Conservation (phyloP, 1,139 yeast species). For the Taphrina flavorubra region DNA sequence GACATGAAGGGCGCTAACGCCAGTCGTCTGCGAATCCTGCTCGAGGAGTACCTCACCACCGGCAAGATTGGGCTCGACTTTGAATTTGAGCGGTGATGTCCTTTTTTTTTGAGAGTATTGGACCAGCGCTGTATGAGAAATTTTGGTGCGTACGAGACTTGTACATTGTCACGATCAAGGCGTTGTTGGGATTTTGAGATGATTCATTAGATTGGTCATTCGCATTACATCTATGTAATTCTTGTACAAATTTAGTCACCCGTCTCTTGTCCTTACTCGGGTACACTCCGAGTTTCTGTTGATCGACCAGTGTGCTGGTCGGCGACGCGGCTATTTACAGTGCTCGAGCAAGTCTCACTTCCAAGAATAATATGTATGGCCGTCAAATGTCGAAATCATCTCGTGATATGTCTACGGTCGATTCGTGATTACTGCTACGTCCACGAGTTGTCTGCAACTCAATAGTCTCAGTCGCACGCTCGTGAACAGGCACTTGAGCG, state of each 20-base stretch:
- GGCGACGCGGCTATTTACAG: no score
- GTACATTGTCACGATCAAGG: no score
- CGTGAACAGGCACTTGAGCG: neutral
- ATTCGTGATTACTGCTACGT: no score
- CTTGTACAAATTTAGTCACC: neutral
- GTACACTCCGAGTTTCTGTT: no score
- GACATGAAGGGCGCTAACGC: slow-evolving; percentile 30
- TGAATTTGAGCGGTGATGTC: slow-evolving; percentile 21
- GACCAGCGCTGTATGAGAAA: no score
- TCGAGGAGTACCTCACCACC: slow-evolving; percentile 14
- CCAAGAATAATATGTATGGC: no score
- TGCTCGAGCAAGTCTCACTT: neutral
- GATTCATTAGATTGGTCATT: no score
- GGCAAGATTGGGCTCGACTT: slow-evolving; percentile 23
- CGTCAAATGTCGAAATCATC: neutral
- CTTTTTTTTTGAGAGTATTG: no score
- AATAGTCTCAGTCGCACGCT: neutral
- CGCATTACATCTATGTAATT: no score
- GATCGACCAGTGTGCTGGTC: no score
- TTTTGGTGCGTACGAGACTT: no score
- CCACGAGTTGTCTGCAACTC: neutral
- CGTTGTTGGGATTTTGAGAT: neutral
- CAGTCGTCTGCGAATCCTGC: slow-evolving; percentile 18
- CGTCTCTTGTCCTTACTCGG: neutral
- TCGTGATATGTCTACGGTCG: no score